Evolutionary conservation across 176 grass and related monocot genomes (phyloP).

Genomic region (Ensete glaucum): DNA sequence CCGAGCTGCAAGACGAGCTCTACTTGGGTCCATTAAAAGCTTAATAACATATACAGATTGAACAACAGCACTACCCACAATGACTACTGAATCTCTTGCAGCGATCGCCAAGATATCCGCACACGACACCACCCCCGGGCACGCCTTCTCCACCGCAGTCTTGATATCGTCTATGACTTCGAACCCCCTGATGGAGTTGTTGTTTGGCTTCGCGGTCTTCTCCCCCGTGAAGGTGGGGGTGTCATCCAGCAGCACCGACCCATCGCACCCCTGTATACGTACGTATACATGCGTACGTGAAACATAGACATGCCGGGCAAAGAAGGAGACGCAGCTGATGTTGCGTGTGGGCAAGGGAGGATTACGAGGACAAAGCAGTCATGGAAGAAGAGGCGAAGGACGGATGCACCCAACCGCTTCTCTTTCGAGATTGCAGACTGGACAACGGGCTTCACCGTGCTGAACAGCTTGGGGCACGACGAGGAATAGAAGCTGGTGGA

Average conservation of each 20-base stretch:
- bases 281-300: background rate
- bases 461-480: conserved; percentile 38
- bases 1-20: conserved; percentile 23
- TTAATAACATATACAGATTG: too few species aligned
- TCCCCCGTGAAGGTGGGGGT: conserved; percentile 40
- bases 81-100: conserved; percentile 46
- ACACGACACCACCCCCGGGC: conserved; percentile 79
- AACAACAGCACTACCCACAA: conserved; percentile 22
- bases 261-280: conserved; percentile 58
- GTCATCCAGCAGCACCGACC: conserved; percentile 70
- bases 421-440: conserved; percentile 24
- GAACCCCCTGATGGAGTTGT: conserved; percentile 52
- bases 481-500: conserved; percentile 31
- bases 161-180: conserved; percentile 67
- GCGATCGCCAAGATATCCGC: conserved; percentile 71
- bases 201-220: conserved; percentile 63
- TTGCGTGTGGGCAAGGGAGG: background rate
- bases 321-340: background rate
- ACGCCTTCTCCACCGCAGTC: conserved; percentile 48
- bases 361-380: conserved; percentile 66
- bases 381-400: conserved; percentile 74
- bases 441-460: conserved; percentile 28
- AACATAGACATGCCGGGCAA: background rate
- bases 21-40: too few species aligned
- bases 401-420: conserved; percentile 39